Evolutionary conservation across 106 monocot genomes (phyloP).

Genomic region (Phalaenopsis equestris): DNA sequence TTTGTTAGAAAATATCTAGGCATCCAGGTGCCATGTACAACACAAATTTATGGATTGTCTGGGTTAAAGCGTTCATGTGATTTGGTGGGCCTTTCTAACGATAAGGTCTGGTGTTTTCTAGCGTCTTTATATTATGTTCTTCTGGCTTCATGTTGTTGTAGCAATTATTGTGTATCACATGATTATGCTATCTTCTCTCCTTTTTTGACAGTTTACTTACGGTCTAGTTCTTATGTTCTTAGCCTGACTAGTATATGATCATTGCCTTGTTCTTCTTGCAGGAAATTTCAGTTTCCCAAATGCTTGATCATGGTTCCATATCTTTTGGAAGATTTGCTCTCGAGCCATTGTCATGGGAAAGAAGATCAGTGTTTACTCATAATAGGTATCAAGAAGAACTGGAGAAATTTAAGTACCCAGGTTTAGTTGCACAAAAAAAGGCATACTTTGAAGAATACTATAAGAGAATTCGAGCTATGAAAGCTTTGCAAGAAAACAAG

Average conservation of each 20-base stretch:
- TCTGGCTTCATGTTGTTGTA: background rate
- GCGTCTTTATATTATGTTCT: background rate
- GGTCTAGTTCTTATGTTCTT: background rate
- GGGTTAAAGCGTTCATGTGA: too few relatives aligned
- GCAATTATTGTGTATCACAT: background rate
- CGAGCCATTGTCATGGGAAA: constrained; percentile 82
- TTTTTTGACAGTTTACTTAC: background rate
- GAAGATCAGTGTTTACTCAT: constrained; percentile 61
- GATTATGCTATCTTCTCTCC: background rate
- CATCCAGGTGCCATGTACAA: too few relatives aligned
- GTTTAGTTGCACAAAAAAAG: constrained; percentile 86
- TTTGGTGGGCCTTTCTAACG: too few relatives aligned
- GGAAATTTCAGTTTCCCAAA: constrained; percentile 45
- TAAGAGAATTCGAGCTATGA: constrained; percentile 52
- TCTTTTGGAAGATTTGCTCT: constrained; percentile 76
- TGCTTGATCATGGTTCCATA: constrained; percentile 85
- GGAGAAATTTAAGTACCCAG: constrained; percentile 62
- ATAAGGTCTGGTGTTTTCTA: background rate
- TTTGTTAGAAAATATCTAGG: too few relatives aligned
- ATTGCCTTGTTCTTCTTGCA: constrained; percentile 16
- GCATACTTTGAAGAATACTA: constrained; percentile 93
- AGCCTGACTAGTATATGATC: background rate
- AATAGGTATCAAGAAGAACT: constrained; percentile 71
- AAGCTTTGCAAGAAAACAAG: constrained; percentile 45
- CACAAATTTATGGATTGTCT: too few relatives aligned